phyloP scores from a whole-genome alignment of 805 yeast genomes.

The Pichia phayaonensis region DNA sequence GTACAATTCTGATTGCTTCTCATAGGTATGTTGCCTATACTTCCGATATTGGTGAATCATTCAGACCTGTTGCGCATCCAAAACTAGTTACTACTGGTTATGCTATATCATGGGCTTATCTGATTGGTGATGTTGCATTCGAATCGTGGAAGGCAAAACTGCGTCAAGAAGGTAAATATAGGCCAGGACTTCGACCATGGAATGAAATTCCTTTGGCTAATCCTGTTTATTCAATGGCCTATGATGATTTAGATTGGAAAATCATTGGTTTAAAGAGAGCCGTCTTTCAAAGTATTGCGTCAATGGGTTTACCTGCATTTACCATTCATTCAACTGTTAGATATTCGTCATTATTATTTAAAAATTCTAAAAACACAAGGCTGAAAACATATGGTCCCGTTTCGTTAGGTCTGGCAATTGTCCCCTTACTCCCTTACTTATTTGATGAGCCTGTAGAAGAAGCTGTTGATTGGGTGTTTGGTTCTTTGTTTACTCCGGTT shows the following conservation, averaged over 20 bases:
- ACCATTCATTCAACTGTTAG: conserved; percentile 73
- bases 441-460: conserved; percentile 80
- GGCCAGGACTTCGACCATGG: conserved; percentile 65
- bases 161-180: conserved; percentile 57
- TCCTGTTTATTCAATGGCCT: conserved; percentile 6
- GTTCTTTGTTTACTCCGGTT: conserved; percentile 13
- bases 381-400: conserved; percentile 69
- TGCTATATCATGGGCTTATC: conserved; percentile 68
- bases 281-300: conserved; percentile 73
- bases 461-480: conserved; percentile 56
- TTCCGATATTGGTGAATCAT: conserved; percentile 80
- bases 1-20: conserved; percentile 64
- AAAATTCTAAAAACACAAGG: conserved; percentile 38
- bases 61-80: conserved; percentile 76
- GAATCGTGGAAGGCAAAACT: conserved; percentile 67
- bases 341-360: conserved; percentile 57
- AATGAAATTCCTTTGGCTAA: conserved; percentile 37
- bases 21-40: conserved; percentile 83
- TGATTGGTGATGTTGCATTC: conserved; percentile 66
- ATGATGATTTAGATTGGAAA: conserved; percentile 55
- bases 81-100: conserved; percentile 56
- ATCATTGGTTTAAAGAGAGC: conserved; percentile 61
- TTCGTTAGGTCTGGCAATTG: conserved; percentile 66
- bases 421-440: conserved; percentile 68
- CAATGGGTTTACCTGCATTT: conserved; percentile 83